These are phyloP conservation scores for Komagataella kurtzmanii DNA, from an alignment of 805 yeast species.

Conservation along the genomic window DNA sequence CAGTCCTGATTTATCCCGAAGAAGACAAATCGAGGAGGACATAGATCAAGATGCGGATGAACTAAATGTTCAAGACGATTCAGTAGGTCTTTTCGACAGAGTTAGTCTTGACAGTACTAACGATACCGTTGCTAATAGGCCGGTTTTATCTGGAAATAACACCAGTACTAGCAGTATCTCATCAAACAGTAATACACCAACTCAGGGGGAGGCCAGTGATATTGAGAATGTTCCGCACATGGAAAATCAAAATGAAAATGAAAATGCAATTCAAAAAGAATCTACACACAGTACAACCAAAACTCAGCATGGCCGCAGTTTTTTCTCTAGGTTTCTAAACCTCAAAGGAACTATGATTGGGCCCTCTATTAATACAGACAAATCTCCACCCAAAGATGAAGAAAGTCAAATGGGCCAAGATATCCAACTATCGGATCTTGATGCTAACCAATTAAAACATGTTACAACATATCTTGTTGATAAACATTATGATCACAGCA, in stretches of 20 bases:
- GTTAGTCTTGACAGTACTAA: not conserved
- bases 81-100: not conserved
- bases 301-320: not conserved
- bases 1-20: not conserved
- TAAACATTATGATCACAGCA: not conserved
- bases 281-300: not conserved
- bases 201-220: not conserved
- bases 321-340: not conserved
- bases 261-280: not conserved
- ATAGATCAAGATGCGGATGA: not conserved
- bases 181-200: not conserved
- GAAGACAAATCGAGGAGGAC: not conserved
- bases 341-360: not conserved
- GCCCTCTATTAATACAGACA: not conserved
- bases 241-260: slow-evolving; percentile 1
- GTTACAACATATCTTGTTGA: not conserved
- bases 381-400: not conserved
- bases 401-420: not conserved
- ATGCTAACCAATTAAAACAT: not conserved
- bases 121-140: not conserved
- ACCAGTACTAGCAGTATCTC: not conserved
- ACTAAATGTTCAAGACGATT: not conserved
- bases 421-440: not conserved
- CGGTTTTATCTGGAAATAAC: not conserved
- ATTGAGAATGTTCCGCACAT: not conserved